Base-by-base conservation (phyloP, 1,284 basidiomycete genomes). In the Golubevia sp. region DNA sequence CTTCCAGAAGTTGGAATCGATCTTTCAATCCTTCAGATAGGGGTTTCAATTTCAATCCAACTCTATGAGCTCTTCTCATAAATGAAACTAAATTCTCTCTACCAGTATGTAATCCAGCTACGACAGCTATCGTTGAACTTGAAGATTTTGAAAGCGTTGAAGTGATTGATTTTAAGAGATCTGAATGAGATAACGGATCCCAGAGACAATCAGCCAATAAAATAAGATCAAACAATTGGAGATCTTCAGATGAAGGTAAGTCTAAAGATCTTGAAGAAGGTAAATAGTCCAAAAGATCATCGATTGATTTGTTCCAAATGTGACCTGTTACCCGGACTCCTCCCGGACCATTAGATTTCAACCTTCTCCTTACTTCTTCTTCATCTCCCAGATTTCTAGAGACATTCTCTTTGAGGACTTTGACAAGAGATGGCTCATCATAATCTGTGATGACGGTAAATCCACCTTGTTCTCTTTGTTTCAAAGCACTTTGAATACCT, bases 161-260 rank as follows among this genome's bases (percentile, higher is more conserved):
- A 4, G 64, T 50, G 21, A 82, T 24, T 1, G 72, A 71, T 62
- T 73, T 74, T 53, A 81, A 64, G 49, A 82, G 59, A 38, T 69
- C 71, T 8, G 64, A 64, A 58, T 82, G 79, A 3, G 75, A 75
- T 20, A 82, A 63, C 1, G 71, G 72, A 58, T 82, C 79, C 79
- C 79, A 82, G 7, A 82, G 44, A 38, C 79, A 81, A 57, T 82
- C 79, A n/a, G 78, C 79, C 2, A 82, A 55, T 11, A 82, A 59
- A n/a, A 82, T 54, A 23, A 61, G 57, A 54, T 78, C 74, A 52
- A 72, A 77, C 8, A 38, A 11, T 5, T 3, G 11, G n/a, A n/a
- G n/a, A 34, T 3, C 4, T 34, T 34, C 5, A 34, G 30, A 34
- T 34, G 30, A 34, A 34, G 30, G 30, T 11, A 34, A 34, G 11